These are phyloP conservation scores for Porphyrellus sp. DNA, from an alignment of 1,284 basidiomycete species.

Conservation along the genomic window DNA sequence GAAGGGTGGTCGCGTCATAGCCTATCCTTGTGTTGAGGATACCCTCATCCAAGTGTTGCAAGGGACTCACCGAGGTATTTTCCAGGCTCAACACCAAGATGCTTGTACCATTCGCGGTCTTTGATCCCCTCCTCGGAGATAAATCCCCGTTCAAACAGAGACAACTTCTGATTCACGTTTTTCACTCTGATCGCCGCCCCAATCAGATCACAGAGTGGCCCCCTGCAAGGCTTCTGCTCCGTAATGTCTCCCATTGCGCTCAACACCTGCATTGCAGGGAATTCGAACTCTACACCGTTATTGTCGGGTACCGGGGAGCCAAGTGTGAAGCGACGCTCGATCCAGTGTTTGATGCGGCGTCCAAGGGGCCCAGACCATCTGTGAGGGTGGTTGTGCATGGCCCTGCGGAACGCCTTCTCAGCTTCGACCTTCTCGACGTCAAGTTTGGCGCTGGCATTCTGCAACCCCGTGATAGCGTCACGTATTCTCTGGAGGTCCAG, in stretches of 20 bases:
- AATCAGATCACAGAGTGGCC: conserved; percentile 42
- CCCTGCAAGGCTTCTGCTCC: conserved; percentile 6
- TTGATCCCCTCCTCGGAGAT: conserved; percentile 76
- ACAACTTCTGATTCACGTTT: conserved; percentile 68
- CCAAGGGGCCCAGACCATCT: not conserved
- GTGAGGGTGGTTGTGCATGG: conserved; percentile 32
- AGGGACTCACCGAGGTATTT: conserved; percentile 72
- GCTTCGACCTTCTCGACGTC: conserved; percentile 47
- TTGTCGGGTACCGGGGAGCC: conserved; percentile 9
- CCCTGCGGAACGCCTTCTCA: conserved; percentile 36
- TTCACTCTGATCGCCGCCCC: conserved; percentile 63
- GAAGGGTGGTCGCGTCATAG: conserved; percentile 86
- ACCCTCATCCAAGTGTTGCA: not conserved
- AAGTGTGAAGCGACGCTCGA: conserved; percentile 30
- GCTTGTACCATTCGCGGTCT: conserved; percentile 82
- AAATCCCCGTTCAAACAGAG: conserved; percentile 81
- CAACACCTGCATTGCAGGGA: conserved; percentile 5
- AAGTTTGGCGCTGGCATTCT: conserved; percentile 49
- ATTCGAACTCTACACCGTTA: conserved; percentile 17
- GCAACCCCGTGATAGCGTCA: conserved; percentile 49
- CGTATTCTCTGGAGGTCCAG: conserved; percentile 50
- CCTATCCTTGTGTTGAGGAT: conserved; percentile 40
- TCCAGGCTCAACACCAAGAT: conserved; percentile 87
- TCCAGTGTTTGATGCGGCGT: conserved; percentile 22
- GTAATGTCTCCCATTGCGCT: not conserved